Conservation (phyloP, 2,329 filamentous ascomycete species). For the Cercospora beticola region DNA sequence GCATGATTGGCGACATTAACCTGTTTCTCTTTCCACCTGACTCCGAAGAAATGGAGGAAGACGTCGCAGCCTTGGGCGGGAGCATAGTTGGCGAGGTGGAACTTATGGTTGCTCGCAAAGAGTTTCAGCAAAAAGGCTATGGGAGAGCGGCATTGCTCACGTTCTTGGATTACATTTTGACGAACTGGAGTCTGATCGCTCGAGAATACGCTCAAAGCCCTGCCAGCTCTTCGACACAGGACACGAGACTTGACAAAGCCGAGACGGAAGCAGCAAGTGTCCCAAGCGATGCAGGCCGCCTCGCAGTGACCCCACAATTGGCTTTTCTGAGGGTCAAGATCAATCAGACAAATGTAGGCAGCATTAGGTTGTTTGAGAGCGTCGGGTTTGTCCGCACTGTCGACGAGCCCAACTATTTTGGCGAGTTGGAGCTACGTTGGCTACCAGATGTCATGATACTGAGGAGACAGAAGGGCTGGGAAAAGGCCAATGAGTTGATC, state of each 20-base stretch:
- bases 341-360: slow-evolving; percentile 55
- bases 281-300: background rate
- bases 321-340: slow-evolving; percentile 63
- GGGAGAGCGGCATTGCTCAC: slow-evolving; percentile 65
- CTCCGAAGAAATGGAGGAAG: slow-evolving; percentile 43
- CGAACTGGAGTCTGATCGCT: slow-evolving; percentile 53
- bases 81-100: slow-evolving; percentile 69
- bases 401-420: slow-evolving; percentile 62
- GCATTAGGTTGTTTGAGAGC: slow-evolving; percentile 61
- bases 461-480: slow-evolving; percentile 23
- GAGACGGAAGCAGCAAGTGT: background rate
- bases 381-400: slow-evolving; percentile 56
- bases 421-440: slow-evolving; percentile 61
- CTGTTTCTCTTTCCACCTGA: slow-evolving; percentile 69
- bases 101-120: slow-evolving; percentile 73
- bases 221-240: slow-evolving; percentile 24
- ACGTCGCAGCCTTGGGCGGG: slow-evolving; percentile 41
- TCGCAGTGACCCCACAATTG: slow-evolving; percentile 28
- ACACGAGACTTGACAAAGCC: background rate
- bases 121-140: slow-evolving; percentile 61
- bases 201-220: slow-evolving; percentile 22
- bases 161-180: slow-evolving; percentile 68
- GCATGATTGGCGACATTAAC: slow-evolving; percentile 53
- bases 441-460: slow-evolving; percentile 19
- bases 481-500: slow-evolving; percentile 12